phyloP scores from a whole-genome alignment of 2,329 filamentous ascomycete genomes.

The Lecanicillium sp. region DNA sequence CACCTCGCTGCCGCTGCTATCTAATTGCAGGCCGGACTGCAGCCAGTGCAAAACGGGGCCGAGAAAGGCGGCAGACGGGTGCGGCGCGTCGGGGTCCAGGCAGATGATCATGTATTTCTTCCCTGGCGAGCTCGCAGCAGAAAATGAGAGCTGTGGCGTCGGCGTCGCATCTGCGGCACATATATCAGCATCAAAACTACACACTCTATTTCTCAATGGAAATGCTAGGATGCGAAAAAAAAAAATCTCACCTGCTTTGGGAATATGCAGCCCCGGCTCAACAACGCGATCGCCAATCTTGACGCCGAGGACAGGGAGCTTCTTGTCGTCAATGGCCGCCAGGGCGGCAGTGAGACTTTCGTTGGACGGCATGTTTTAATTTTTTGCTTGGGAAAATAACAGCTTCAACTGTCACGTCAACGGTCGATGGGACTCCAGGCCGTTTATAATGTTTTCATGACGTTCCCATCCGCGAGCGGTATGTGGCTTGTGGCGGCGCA shows the following conservation, averaged over 20 bases:
- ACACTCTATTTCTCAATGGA: no score
- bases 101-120: conserved; percentile 10
- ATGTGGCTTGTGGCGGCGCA: no score
- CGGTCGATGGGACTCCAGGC: no score
- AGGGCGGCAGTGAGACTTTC: conserved; percentile 1
- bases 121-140: not conserved
- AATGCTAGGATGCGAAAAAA: not conserved
- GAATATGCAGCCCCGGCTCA: conserved; percentile 12
- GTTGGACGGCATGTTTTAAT: conserved; percentile 2
- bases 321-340: conserved; percentile 8
- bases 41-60: conserved; percentile 41
- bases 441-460: no score
- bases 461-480: no score
- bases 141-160: conserved; percentile 7
- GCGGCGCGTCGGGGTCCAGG: conserved; percentile 41
- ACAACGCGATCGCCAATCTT: conserved; percentile 8
- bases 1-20: conserved; percentile 1
- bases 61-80: conserved; percentile 29
- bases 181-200: no score
- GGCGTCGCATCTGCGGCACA: not conserved
- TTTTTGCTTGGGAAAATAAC: no score
- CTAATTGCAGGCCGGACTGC: conserved; percentile 26
- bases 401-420: no score
- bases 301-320: conserved; percentile 12
- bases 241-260: conserved; percentile 9